Base-by-base conservation (phyloP, 2,329 filamentous ascomycete genomes). In the Trichoderma sp. region DNA sequence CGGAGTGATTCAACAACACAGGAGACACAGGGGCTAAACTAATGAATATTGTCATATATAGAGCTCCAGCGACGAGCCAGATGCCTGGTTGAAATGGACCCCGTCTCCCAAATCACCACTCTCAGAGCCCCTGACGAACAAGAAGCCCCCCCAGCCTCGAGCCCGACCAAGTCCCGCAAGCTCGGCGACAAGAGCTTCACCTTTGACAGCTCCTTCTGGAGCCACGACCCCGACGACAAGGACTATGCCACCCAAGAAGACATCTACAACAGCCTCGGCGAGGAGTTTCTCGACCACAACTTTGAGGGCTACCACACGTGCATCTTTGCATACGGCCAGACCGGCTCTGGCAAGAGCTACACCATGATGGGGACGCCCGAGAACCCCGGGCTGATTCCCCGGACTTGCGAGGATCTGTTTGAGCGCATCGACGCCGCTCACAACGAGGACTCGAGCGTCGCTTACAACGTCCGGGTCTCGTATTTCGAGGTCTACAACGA, bases 401-500 rank as follows among this genome's bases (percentile, higher is more conserved):
- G 94, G 60, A 99, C 95, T 10, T 99, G 95, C 79, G 91, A 97
- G 78, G 95, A 97, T 79, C 85, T 99, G 60, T 99, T 99, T 77
- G 89, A 97, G 81, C 89, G 95, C 66, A 97, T 99, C 77, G 90
- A 94, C 71, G 87, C 89, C 52, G 85, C 87, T 32, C 84, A 87
- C 65, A 89, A 92, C 72, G 91, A 96, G 75, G 91, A 91, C 54
- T 91, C 93, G 64, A 96, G 95, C 79, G 93, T 97, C 77, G 97
- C 92, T 73, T 99, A 97, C 84, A 95, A 94, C 74, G 95, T 99
- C 71, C 91, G 95, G 70, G 95, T 98, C 32, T 97, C 94, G 4
- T 99, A 99, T 82, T 98, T 99, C 76, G 95, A 99, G 78, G 95
- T 99, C 70, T 99, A 99, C 86, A 99, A 99, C 80, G 95, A 99